Evolutionary conservation across 108 stramenopile species (phyloP).

Genomic region (Mediolabrus comicus): DNA sequence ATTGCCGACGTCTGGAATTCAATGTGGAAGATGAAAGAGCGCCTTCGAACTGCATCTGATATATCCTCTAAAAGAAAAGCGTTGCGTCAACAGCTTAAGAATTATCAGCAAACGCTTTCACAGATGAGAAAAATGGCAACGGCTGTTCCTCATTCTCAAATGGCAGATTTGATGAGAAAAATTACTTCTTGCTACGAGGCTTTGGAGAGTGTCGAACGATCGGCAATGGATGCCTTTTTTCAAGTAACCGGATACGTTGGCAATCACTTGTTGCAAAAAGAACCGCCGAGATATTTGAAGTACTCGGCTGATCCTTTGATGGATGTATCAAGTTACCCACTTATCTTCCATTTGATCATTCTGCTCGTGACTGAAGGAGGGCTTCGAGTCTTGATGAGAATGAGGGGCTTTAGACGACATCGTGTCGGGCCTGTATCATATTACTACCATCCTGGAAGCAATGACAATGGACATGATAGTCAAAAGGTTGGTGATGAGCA

Average conservation of each 20-base stretch:
- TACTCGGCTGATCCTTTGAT: slow-evolving; percentile 80
- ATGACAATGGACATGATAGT: slow-evolving; percentile 16
- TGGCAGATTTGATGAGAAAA: slow-evolving; percentile 81
- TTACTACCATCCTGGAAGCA: slow-evolving; percentile 73
- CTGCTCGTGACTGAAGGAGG: slow-evolving; percentile 65
- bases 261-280: slow-evolving; percentile 47
- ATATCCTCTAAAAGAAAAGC: slow-evolving; percentile 56
- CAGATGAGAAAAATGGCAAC: slow-evolving; percentile 71
- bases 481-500: slow-evolving; percentile 31
- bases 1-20: slow-evolving; percentile 80
- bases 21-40: slow-evolving; percentile 71
- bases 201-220: slow-evolving; percentile 59
- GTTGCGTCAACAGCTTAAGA: slow-evolving; percentile 69
- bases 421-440: slow-evolving; percentile 70
- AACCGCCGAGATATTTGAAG: slow-evolving; percentile 54
- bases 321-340: slow-evolving; percentile 71
- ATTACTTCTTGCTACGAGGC: slow-evolving; percentile 84
- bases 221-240: slow-evolving; percentile 65
- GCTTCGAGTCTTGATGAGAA: slow-evolving; percentile 61
- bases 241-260: slow-evolving; percentile 64
- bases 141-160: slow-evolving; percentile 77
- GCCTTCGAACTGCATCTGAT: slow-evolving; percentile 74
- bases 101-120: slow-evolving; percentile 65
- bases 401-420: slow-evolving; percentile 67
- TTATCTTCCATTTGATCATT: slow-evolving; percentile 72